Conservation (phyloP, 805 yeast genomes). For the Candida sakaeoensis region DNA sequence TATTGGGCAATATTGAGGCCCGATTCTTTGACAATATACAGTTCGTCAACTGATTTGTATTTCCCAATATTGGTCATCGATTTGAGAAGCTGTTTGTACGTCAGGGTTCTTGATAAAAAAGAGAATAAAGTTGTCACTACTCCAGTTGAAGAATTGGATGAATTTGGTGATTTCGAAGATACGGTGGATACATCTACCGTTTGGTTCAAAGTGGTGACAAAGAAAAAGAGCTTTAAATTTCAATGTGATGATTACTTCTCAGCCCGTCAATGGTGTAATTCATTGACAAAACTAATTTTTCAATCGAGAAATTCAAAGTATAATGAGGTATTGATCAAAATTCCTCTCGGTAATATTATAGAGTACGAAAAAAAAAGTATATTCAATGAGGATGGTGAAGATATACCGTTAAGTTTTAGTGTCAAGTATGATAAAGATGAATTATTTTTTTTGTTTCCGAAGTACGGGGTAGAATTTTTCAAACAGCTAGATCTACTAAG, state of each 20-base stretch:
- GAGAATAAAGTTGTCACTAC: conserved; percentile 9
- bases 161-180: conserved; percentile 21
- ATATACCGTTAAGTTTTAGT: conserved; percentile 37
- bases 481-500: conserved; percentile 23
- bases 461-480: conserved; percentile 42
- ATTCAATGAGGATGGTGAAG: conserved; percentile 14
- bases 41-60: conserved; percentile 73
- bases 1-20: conserved; percentile 80
- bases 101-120: conserved; percentile 45
- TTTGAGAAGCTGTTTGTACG: conserved; percentile 57
- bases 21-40: conserved; percentile 64
- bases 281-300: conserved; percentile 73
- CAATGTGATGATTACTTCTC: conserved; percentile 67
- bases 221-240: conserved; percentile 54
- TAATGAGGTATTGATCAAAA: conserved; percentile 69
- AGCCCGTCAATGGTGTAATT: conserved; percentile 79
- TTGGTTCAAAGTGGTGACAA: conserved; percentile 60
- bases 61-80: conserved; percentile 79
- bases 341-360: conserved; percentile 67
- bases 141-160: conserved; percentile 3
- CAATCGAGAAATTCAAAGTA: conserved; percentile 58
- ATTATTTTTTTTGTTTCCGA: conserved; percentile 65
- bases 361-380: conserved; percentile 50
- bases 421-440: conserved; percentile 70
- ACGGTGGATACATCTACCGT: conserved; percentile 27